These are phyloP conservation scores for Ogataea nakhonphanomensis DNA, from an alignment of 805 yeast genomes.

Conservation along the genomic window DNA sequence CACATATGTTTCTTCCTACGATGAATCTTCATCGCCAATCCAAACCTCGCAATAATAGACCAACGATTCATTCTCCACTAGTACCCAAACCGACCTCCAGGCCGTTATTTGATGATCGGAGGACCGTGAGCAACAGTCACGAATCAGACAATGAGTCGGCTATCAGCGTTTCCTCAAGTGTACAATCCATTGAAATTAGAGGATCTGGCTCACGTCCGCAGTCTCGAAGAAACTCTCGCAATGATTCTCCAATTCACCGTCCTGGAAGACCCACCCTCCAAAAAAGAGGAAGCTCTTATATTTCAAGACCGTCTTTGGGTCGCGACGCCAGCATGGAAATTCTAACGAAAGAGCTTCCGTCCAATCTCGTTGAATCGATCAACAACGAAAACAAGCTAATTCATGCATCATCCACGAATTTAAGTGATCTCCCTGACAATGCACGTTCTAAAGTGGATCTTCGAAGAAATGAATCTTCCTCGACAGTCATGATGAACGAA, in stretches of 20 bases:
- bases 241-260: constrained; percentile 5
- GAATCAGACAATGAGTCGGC: constrained; percentile 1
- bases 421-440: constrained; percentile 3
- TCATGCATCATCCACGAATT: constrained; percentile 16
- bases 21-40: constrained; percentile 29
- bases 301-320: constrained; percentile 10
- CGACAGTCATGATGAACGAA: constrained; percentile 2
- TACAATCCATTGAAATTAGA: constrained; percentile 32
- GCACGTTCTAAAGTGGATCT: not conserved
- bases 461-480: not conserved
- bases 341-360: constrained; percentile 28
- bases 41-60: constrained; percentile 1
- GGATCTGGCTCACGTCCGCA: constrained; percentile 14
- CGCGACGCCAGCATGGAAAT: constrained; percentile 19
- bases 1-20: constrained; percentile 60
- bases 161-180: constrained; percentile 21
- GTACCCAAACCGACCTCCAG: constrained; percentile 1
- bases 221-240: constrained; percentile 3
- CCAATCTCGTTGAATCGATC: constrained; percentile 29
- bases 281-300: constrained; percentile 7
- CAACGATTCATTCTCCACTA: constrained; percentile 2
- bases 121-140: not conserved
- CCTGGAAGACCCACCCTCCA: constrained; percentile 9
- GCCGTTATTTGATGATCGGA: not conserved
- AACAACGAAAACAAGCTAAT: constrained; percentile 28